Evolutionary conservation across 129 eudicot genomes (phyloP), one percentile per base, ranked within the genome.

Genomic region (Flaveria linearis): DNA sequence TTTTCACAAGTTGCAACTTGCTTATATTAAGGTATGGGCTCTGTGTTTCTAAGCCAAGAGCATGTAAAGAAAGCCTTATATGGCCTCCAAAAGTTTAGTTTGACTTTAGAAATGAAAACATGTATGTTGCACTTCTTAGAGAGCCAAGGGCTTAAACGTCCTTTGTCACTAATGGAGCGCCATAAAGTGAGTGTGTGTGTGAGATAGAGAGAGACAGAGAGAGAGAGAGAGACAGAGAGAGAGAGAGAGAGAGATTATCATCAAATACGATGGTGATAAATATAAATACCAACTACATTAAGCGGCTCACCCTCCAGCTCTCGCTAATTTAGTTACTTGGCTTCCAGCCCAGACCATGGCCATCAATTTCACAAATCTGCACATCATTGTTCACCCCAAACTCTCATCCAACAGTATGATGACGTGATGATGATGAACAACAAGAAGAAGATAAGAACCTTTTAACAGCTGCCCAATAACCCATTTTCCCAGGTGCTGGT

Each of bases 281-380:
- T 33, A 58, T 43, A 69, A 57, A 57, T 45, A 69, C 15, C 30
- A 12, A 57, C 3, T 36, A 45, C 50, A 18, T 60, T 26, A 73
- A 78, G 52, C 63, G 73, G 76, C 93, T 90, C 77, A 93, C 98
- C 98, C 98, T 74, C 85, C 98, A 53, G 96, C 96, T 83, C 97
- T 84, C 10, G 86, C 1, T 42, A 93, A 85, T 84, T 93, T 93
- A 26, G 98, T 94, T 41, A 94, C 98, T 85, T 94, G 98, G 84
- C 98, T 94, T 76, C 98, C 98, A 63, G 97, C 97, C 98, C 98
- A 94, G 41, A 94, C 97, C 97, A 94, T 91, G 78, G 97, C 98
- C 97, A 94, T 86, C 79, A 94, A 73, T 75, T 94, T 91, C 68
- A 91, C 76, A 84, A 94, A 94, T 78, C 98, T 93, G 93, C 81